phyloP scores from a whole-genome alignment of 2,329 filamentous ascomycete genomes.

The Aspergillus unguis region DNA sequence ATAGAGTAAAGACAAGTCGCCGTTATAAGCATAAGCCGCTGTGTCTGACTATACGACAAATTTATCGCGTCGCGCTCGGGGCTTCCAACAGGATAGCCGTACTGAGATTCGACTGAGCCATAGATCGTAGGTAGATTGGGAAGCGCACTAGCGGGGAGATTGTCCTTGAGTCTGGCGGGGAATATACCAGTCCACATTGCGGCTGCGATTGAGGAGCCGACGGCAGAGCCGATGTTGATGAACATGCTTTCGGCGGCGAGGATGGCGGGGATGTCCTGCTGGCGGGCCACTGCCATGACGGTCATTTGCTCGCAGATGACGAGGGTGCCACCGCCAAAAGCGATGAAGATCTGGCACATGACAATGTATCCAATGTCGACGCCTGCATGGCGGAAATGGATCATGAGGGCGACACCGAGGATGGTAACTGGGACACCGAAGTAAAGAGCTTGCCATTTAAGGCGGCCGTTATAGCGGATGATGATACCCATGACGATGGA shows the following conservation, averaged over 20 bases:
- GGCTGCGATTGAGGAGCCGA: conserved; percentile 31
- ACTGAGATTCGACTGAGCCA: conserved; percentile 23
- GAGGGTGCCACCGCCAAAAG: conserved; percentile 52
- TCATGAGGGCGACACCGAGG: conserved; percentile 54
- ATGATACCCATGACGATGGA: conserved; percentile 49
- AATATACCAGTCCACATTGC: conserved; percentile 60
- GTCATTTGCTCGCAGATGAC: conserved; percentile 58
- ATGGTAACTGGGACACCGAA: conserved; percentile 53
- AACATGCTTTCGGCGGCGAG: conserved; percentile 36
- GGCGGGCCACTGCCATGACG: conserved; percentile 55
- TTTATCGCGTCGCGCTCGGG: conserved; percentile 34
- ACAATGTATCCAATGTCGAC: conserved; percentile 51
- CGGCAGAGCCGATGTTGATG: conserved; percentile 34
- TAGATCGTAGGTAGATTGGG: conserved; percentile 21
- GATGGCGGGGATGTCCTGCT: conserved; percentile 51
- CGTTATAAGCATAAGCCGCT: conserved; percentile 34
- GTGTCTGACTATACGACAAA: conserved; percentile 37
- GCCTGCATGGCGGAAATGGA: conserved; percentile 52
- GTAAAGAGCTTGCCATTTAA: conserved; percentile 52
- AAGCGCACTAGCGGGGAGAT: conserved; percentile 36
- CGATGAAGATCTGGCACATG: conserved; percentile 57
- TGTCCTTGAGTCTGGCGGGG: conserved; percentile 23
- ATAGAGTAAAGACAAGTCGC: conserved; percentile 27
- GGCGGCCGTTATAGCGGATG: conserved; percentile 50
- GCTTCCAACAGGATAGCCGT: conserved; percentile 29